These are phyloP conservation scores for Datura wrightii DNA, from an alignment of 257 asterid genomes.

Conservation along the genomic window DNA sequence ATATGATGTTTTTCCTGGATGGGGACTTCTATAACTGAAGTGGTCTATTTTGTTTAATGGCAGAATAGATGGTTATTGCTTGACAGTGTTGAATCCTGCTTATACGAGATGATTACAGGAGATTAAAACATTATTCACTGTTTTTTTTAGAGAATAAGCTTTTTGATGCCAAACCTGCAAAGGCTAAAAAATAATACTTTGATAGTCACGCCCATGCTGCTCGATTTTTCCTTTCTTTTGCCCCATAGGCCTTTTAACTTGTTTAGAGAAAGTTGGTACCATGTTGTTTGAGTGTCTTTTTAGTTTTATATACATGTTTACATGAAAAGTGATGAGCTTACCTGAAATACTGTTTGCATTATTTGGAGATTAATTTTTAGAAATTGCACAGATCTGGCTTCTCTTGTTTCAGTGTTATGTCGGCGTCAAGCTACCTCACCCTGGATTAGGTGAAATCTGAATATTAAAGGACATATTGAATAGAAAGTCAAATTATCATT, in stretches of 20 bases:
- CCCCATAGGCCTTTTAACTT: neutral
- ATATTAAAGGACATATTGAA: neutral
- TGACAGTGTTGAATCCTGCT: neutral
- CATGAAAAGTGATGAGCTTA: neutral
- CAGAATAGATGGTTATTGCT: neutral
- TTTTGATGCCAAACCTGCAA: neutral
- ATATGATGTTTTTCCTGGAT: conserved; percentile 11
- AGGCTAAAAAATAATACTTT: neutral
- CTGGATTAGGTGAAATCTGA: neutral
- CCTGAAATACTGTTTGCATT: neutral
- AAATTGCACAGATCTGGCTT: neutral
- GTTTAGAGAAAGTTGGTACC: neutral
- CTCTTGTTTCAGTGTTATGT: neutral
- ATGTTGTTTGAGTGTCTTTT: neutral
- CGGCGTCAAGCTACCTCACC: neutral
- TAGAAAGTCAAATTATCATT: neutral
- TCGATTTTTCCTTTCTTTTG: neutral
- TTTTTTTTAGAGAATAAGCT: neutral
- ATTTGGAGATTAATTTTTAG: neutral
- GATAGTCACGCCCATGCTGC: neutral
- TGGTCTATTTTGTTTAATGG: neutral
- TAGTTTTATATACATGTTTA: neutral
- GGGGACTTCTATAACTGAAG: neutral
- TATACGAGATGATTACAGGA: neutral
- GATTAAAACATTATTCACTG: neutral